phyloP scores from a whole-genome alignment of 2,329 filamentous ascomycete species.

The Colletotrichum melonis region DNA sequence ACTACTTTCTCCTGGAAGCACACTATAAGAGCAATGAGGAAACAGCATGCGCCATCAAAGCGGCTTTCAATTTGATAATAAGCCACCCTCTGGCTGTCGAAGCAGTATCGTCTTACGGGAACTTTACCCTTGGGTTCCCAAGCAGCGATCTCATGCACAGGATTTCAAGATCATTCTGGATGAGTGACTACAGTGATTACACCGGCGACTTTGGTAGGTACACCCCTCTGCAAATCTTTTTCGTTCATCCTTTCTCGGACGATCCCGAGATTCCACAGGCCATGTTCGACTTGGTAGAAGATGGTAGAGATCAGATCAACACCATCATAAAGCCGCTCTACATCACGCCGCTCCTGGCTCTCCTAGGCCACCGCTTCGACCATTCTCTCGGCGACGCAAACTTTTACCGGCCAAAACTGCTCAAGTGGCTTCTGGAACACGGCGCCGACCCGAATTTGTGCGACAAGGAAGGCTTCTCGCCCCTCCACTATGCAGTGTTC shows the following conservation, averaged over 20 bases:
- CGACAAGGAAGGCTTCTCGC: conserved; percentile 17
- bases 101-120: not conserved
- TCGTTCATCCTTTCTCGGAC: conserved; percentile 18
- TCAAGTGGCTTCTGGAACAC: conserved; percentile 18
- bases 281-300: not conserved
- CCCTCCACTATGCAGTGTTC: conserved; percentile 24
- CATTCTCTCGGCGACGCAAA: not conserved
- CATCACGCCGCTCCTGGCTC: conserved; percentile 1
- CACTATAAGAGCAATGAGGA: not conserved
- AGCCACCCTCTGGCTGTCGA: not conserved
- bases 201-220: not conserved
- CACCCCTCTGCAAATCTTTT: conserved; percentile 21
- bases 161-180: not conserved
- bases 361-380: conserved; percentile 19
- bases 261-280: conserved; percentile 10
- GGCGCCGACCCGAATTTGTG: conserved; percentile 17
- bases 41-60: not conserved
- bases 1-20: not conserved
- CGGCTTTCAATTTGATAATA: not conserved
- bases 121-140: not conserved
- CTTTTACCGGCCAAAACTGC: conserved; percentile 19
- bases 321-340: not conserved
- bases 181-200: too few relatives aligned
- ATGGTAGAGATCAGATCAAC: conserved; percentile 3
- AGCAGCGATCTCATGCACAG: not conserved